Conservation (phyloP, 805 yeast species). For the Metschnikowia bowlesiae region DNA sequence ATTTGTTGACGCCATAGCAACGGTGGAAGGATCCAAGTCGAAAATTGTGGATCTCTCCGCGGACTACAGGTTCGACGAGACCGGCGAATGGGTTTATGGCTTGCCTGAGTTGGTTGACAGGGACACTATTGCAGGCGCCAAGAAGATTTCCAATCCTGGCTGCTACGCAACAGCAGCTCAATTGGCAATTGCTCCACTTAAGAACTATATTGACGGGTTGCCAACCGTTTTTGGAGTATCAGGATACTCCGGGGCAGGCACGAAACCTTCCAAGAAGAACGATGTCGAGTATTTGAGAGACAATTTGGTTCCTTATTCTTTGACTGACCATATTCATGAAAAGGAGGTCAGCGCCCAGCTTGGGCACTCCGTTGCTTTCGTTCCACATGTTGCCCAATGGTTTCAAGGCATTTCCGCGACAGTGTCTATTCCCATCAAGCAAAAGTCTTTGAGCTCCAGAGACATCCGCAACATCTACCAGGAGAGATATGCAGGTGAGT, state of each 20-base stretch:
- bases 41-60: constrained; percentile 93
- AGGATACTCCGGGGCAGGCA: constrained; percentile 99
- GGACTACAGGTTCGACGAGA: constrained; percentile 88
- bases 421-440: constrained; percentile 78
- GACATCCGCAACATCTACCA: constrained; percentile 82
- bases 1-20: constrained; percentile 74
- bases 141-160: constrained; percentile 92
- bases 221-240: constrained; percentile 94
- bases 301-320: constrained; percentile 89
- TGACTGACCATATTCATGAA: constrained; percentile 97
- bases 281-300: constrained; percentile 69
- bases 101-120: constrained; percentile 87
- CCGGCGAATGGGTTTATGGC: constrained; percentile 90
- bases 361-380: constrained; percentile 77
- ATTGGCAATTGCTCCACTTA: constrained; percentile 81
- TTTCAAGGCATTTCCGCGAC: constrained; percentile 97
- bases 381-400: constrained; percentile 99
- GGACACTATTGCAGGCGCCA: constrained; percentile 57
- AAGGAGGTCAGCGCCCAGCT: constrained; percentile 81
- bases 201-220: constrained; percentile 59
- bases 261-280: constrained; percentile 96
- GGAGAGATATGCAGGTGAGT: constrained; percentile 83
- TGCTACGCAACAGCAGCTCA: constrained; percentile 99
- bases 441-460: constrained; percentile 63
- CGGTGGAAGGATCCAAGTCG: constrained; percentile 57